Percentiles rank a stretch among this genome's conserved stretches.
Conservation (phyloP, 352 stramenopile genomes). For the Phytophthora hibernalis region DNA sequence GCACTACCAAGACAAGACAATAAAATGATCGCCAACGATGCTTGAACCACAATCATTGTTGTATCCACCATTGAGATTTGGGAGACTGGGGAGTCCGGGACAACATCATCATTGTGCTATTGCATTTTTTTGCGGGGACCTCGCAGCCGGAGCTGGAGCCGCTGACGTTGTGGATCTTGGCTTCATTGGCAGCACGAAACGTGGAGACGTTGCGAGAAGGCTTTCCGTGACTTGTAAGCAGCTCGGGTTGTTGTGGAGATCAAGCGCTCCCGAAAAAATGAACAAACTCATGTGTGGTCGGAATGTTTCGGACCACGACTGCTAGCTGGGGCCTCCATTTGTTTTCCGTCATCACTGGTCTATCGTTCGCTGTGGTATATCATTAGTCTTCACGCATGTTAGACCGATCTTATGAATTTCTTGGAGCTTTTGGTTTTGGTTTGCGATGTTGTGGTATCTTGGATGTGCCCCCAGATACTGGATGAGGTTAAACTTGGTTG, state of each 20-base stretch:
- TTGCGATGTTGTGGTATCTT: conserved; percentile 16
- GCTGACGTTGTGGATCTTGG: conserved; percentile 20
- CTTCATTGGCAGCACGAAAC: conserved; percentile 14
- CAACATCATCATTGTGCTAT: too few species aligned
- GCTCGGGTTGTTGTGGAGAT: conserved; percentile 20
- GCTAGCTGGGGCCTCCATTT: conserved; percentile 27
- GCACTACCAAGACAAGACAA: too few species aligned
- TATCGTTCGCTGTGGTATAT: conserved; percentile 16
- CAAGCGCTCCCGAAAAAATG: conserved; percentile 28
- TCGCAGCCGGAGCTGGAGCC: conserved; percentile 41
- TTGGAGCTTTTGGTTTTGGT: conserved; percentile 15
- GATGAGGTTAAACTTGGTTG: neutral
- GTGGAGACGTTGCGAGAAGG: conserved; percentile 21
- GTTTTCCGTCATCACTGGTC: conserved; percentile 25
- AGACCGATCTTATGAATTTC: conserved; percentile 20
- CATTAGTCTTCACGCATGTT: conserved; percentile 11
- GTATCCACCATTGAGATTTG: too few species aligned
- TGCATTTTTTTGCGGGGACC: too few species aligned
- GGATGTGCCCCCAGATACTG: conserved; percentile 20
- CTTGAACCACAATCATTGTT: too few species aligned
- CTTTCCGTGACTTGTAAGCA: conserved; percentile 20
- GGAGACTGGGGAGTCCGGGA: too few species aligned
- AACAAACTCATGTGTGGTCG: conserved; percentile 30
- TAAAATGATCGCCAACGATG: too few species aligned
- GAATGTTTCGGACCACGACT: conserved; percentile 21